Conservation (phyloP, 2,329 filamentous ascomycete genomes). For the Fusarium sp. region DNA sequence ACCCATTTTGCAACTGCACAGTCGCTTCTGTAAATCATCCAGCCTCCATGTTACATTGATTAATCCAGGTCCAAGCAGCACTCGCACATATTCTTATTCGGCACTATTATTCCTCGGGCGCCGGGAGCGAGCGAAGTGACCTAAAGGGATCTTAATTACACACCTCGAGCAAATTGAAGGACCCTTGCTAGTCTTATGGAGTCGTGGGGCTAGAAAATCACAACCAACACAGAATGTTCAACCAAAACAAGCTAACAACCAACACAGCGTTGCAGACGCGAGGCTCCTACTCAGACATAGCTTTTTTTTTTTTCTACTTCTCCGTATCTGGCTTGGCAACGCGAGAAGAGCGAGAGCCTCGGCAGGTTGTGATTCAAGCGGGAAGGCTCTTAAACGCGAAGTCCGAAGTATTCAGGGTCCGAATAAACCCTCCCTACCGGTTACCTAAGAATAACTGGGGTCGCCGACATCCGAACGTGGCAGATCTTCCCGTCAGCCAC, state of each 20-base stretch:
- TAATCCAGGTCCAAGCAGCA: too few species aligned
- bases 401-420: background rate
- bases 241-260: background rate
- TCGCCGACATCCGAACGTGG: background rate
- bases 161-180: too few species aligned
- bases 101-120: too few species aligned
- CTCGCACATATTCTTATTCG: too few species aligned
- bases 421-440: background rate
- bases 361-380: background rate
- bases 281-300: background rate
- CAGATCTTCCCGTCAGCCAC: background rate
- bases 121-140: too few species aligned
- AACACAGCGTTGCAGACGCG: background rate
- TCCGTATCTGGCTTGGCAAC: background rate
- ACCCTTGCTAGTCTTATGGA: too few species aligned
- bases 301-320: background rate
- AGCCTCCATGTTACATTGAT: too few species aligned
- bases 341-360: background rate
- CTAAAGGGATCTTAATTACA: too few species aligned
- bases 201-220: too few species aligned
- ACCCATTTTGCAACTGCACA: too few species aligned
- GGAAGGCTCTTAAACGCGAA: background rate
- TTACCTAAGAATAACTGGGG: background rate
- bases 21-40: too few species aligned
- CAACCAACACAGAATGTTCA: too few species aligned